Evolutionary conservation across 1,139 yeast genomes (phyloP), one percentile per base, ranked within the genome.

Genomic region (Candida labiduridarum): DNA sequence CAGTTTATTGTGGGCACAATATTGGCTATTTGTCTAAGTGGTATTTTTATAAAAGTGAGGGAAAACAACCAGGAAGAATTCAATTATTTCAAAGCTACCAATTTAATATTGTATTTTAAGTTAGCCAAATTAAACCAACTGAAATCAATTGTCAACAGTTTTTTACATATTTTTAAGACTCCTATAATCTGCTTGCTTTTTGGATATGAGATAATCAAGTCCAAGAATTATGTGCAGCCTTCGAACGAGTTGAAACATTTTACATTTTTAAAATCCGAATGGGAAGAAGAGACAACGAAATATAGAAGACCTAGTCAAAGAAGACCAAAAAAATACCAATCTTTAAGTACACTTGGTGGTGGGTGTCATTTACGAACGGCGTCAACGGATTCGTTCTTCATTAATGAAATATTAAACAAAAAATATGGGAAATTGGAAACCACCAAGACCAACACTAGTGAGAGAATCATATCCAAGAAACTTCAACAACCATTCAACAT

Each of bases 1-100:
- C 85, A 83, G 52, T 83, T 82, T 57, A 78, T 83, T 44, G 76
- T 83, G 14, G 72, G 83, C 15, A 80, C 87, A 1, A 81, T 83
- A 49, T 69, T 83, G 48, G 84, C 85, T 6, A 83, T 85, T 47
- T 85, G 83, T 1, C 65, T 83, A 52, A 78, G 78, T 35, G 73
- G 74, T 35, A 72, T 74, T 1, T 76, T 76, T 60, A 67, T 71
- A n/a, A 69, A 68, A 46, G 71, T 73, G 3, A 64, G 72, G 49
- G 66, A 65, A 47, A 68, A 71, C 29, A 74, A 71, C 50, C 67
- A 69, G 41, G 78, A 74, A 52, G 79, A 76, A 49, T 74, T 75
- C 51, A 69, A 74, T 53, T 74, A 70, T 49, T 71, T 72, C 53
- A 74, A 72, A 55, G 65, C 78, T 8, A 67, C 71, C 15, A 75